Conservation (phyloP, 1,284 basidiomycete genomes). For the Trametes sp. region DNA sequence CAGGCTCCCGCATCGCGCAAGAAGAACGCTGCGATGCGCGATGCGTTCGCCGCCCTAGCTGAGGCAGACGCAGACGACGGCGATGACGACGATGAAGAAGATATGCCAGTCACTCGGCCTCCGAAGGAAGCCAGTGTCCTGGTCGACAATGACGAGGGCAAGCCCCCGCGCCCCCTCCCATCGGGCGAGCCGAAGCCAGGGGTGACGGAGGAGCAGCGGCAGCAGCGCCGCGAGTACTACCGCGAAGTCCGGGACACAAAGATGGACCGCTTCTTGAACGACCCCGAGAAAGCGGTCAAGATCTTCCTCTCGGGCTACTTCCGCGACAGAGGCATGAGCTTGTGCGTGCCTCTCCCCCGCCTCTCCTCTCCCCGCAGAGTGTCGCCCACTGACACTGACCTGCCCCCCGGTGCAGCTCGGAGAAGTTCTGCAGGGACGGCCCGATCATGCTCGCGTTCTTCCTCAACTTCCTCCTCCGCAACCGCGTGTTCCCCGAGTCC, state of each 20-base stretch:
- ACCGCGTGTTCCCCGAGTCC: constrained; percentile 57
- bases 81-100: constrained; percentile 30
- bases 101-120: constrained; percentile 21
- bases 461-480: constrained; percentile 65
- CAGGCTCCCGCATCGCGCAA: constrained; percentile 40
- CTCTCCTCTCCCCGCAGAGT: not conserved
- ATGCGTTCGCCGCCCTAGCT: constrained; percentile 11
- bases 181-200: constrained; percentile 1
- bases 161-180: not conserved
- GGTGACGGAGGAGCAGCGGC: constrained; percentile 23
- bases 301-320: constrained; percentile 74
- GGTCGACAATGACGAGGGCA: constrained; percentile 5
- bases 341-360: constrained; percentile 46
- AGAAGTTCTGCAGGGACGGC: constrained; percentile 42
- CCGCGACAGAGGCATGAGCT: constrained; percentile 67
- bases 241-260: constrained; percentile 50
- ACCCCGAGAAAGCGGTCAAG: constrained; percentile 59
- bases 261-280: constrained; percentile 59
- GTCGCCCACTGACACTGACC: not conserved
- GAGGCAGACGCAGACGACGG: constrained; percentile 26
- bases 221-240: constrained; percentile 44
- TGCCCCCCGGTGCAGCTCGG: constrained; percentile 48
- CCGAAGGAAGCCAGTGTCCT: constrained; percentile 22
- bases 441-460: constrained; percentile 70
- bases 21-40: constrained; percentile 33